Conservation (phyloP, 768 basidiomycete species). For the Tylopilus subfusipes region DNA sequence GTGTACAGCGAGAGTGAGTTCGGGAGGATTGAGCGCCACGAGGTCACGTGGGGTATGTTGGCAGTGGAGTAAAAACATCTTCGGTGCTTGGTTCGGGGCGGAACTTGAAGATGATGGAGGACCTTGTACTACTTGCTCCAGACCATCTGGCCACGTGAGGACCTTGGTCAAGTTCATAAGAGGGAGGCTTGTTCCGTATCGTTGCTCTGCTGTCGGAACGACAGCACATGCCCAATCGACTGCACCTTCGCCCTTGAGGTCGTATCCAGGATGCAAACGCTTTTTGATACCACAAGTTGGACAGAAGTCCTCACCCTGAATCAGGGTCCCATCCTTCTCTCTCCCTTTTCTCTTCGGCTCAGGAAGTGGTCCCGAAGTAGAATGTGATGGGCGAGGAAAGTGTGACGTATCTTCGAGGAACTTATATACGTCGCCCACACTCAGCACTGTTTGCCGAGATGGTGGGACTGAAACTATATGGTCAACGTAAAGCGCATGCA, state of each 20-base stretch:
- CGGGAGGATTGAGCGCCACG: conserved; percentile 20
- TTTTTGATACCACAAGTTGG: conserved; percentile 29
- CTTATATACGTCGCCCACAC: conserved; percentile 41
- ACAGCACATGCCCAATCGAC: conserved; percentile 24
- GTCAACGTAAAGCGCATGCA: conserved; percentile 38
- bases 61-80: conserved; percentile 4
- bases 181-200: conserved; percentile 18
- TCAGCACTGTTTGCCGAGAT: conserved; percentile 26
- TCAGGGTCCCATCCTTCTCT: conserved; percentile 22
- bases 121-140: conserved; percentile 15
- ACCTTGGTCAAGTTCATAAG: conserved; percentile 15
- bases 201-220: conserved; percentile 21
- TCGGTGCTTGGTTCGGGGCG: conserved; percentile 1
- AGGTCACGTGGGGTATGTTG: conserved; percentile 25
- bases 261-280: conserved; percentile 24
- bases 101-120: conserved; percentile 1
- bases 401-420: conserved; percentile 43
- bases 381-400: conserved; percentile 33
- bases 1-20: conserved; percentile 31
- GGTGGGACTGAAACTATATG: conserved; percentile 19
- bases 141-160: conserved; percentile 14
- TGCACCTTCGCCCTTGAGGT: conserved; percentile 18
- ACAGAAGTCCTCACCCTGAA: conserved; percentile 23
- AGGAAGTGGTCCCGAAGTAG: conserved; percentile 1
- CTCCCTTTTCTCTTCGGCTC: conserved; percentile 26